phyloP scores from a whole-genome alignment of 306 rosid species.

The Lotus japonicus region DNA sequence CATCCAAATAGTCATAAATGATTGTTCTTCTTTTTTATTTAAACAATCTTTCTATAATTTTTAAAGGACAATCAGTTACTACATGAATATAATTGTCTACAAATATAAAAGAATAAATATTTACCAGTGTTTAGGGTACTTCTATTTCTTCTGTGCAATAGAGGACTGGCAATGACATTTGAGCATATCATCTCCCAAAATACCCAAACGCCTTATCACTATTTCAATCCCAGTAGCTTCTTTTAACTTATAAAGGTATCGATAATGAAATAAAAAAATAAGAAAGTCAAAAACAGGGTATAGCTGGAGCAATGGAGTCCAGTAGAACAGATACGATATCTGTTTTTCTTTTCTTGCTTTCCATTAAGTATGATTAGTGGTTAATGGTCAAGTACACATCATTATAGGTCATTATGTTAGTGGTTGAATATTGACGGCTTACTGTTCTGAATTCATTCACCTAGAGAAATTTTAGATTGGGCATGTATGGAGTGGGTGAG shows the following conservation, averaged over 20 bases:
- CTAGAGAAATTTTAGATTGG: conserved; percentile 5
- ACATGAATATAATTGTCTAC: background rate
- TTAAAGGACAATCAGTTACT: background rate
- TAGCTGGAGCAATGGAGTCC: background rate
- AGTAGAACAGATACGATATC: background rate
- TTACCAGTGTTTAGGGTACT: too few relatives aligned
- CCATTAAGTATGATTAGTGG: conserved; percentile 19
- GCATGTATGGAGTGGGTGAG: conserved; percentile 22
- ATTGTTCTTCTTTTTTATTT: background rate
- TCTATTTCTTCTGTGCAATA: too few relatives aligned
- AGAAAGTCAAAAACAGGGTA: background rate
- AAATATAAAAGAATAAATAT: background rate
- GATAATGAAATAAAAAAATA: too few relatives aligned
- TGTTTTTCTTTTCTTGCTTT: background rate
- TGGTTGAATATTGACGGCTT: conserved; percentile 27
- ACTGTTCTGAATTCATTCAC: conserved; percentile 11
- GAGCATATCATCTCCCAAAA: too few relatives aligned
- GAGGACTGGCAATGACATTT: too few relatives aligned
- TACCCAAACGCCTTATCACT: too few relatives aligned
- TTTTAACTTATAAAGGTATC: too few relatives aligned
- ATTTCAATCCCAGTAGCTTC: too few relatives aligned
- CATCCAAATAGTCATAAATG: background rate
- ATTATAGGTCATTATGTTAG: conserved; percentile 27
- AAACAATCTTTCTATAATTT: background rate
- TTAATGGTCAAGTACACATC: conserved; percentile 18